A percentile compares a stretch with the other conserved stretches of the same genome.
phyloP scores from a whole-genome alignment of 441 rosid species.

The Pelargonium cotyledonis region DNA sequence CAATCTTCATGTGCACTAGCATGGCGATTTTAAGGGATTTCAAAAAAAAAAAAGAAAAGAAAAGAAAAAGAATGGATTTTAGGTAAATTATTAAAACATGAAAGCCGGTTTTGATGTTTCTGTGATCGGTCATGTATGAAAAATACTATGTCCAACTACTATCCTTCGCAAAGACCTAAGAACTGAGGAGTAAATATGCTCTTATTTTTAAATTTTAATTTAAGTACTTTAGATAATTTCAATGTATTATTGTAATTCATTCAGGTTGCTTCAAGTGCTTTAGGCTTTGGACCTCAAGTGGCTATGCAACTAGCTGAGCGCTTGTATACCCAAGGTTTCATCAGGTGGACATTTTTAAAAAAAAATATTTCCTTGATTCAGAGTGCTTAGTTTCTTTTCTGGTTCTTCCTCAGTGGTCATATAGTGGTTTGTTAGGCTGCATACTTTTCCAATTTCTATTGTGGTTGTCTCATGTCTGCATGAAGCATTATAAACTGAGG shows the following conservation, averaged over 20 bases:
- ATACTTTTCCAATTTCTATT: background rate
- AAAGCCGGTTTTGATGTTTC: too few relatives aligned
- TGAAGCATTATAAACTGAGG: too few relatives aligned
- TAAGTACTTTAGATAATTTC: background rate
- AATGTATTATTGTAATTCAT: conserved; percentile 10
- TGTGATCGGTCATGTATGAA: background rate
- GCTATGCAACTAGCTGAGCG: conserved; percentile 92
- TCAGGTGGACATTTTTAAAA: conserved; percentile 44
- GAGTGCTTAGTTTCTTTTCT: conserved; percentile 15
- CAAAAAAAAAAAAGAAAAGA: too few relatives aligned
- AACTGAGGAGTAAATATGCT: background rate
- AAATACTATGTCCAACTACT: background rate
- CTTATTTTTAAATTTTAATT: background rate
- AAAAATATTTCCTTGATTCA: conserved; percentile 10
- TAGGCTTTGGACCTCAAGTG: conserved; percentile 88
- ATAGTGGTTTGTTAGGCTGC: background rate
- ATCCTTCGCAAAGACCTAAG: background rate
- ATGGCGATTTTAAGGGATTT: too few relatives aligned
- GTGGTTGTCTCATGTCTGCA: background rate
- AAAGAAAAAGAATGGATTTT: too few relatives aligned
- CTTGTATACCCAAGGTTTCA: conserved; percentile 82
- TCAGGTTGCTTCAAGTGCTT: conserved; percentile 92
- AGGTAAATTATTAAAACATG: too few relatives aligned
- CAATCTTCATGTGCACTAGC: too few relatives aligned
- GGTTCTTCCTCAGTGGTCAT: conserved; percentile 5